A percentile compares a stretch with the other conserved stretches of the same genome.
Conservation (phyloP, 768 basidiomycete species). For the Piloderma croceum region DNA sequence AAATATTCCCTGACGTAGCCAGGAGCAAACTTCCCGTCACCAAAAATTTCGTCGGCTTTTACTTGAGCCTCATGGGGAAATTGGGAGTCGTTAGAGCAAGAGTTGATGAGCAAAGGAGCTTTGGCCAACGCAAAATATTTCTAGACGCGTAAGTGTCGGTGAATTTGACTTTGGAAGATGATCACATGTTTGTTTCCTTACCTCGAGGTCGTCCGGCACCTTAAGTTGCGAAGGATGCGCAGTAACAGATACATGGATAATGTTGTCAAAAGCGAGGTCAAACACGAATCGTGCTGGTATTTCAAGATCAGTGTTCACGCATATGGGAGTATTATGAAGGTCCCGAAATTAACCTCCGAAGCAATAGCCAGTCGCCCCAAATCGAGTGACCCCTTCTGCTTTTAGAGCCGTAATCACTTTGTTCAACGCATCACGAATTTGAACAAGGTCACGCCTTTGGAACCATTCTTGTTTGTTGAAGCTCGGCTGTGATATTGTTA, state of each 20-base stretch:
- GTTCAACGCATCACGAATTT: slow-evolving; percentile 47
- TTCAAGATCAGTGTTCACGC: not conserved
- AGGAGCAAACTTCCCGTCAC: slow-evolving; percentile 37
- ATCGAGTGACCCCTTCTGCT: slow-evolving; percentile 48
- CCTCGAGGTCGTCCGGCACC: slow-evolving; percentile 58
- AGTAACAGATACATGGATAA: slow-evolving; percentile 42
- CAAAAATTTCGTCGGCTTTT: slow-evolving; percentile 46
- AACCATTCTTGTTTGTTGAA: slow-evolving; percentile 44
- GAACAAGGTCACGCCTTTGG: slow-evolving; percentile 30
- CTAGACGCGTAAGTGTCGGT: slow-evolving; percentile 23
- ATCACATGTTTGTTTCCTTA: slow-evolving; percentile 20
- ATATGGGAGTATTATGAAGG: not conserved
- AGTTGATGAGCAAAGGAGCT: slow-evolving; percentile 63
- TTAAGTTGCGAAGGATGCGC: slow-evolving; percentile 62
- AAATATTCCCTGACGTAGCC: slow-evolving; percentile 49
- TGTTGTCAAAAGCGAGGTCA: slow-evolving; percentile 54
- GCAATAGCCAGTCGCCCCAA: slow-evolving; percentile 67
- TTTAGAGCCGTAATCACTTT: slow-evolving; percentile 54
- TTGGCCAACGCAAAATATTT: slow-evolving; percentile 41
- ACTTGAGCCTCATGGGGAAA: slow-evolving; percentile 45
- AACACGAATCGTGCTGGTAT: slow-evolving; percentile 48
- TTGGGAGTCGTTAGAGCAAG: slow-evolving; percentile 45
- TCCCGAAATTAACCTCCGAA: slow-evolving; percentile 43
- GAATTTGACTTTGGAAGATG: not conserved
- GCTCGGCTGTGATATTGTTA: slow-evolving; percentile 15